phyloP scores from a whole-genome alignment of 139 green algal species.

The Coelastrella sp. region DNA sequence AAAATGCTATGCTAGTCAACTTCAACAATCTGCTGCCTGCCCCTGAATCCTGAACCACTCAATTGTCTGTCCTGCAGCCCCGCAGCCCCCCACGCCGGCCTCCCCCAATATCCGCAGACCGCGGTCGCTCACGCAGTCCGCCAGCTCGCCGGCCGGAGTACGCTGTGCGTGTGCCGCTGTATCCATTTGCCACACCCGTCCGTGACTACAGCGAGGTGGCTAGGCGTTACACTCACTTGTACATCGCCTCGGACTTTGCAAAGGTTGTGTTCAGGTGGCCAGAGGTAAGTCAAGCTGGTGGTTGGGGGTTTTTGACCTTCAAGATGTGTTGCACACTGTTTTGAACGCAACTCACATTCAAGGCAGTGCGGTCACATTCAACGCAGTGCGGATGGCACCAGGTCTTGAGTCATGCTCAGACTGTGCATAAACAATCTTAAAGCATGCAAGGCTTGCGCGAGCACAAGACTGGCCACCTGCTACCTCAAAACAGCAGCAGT shows the following conservation, averaged over 20 bases:
- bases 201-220: constrained; percentile 65
- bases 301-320: not conserved
- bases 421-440: no score
- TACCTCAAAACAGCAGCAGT: no score
- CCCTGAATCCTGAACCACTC: no score
- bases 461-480: no score
- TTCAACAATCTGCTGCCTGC: no score
- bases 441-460: no score
- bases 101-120: not conserved
- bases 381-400: no score
- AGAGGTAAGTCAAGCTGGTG: constrained; percentile 22
- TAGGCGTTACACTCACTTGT: constrained; percentile 63
- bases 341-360: no score
- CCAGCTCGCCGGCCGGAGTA: constrained; percentile 17
- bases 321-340: no score
- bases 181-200: constrained; percentile 48
- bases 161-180: constrained; percentile 51
- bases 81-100: constrained; percentile 1
- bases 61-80: not conserved
- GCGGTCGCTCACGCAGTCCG: not conserved
- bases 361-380: no score
- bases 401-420: no score
- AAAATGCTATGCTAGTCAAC: no score
- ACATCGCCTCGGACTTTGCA: constrained; percentile 66
- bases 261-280: constrained; percentile 60